Evolutionary conservation across 805 yeast genomes (phyloP), one percentile per base, ranked within the genome.

Genomic region (Lipomyces chichibuensis): DNA sequence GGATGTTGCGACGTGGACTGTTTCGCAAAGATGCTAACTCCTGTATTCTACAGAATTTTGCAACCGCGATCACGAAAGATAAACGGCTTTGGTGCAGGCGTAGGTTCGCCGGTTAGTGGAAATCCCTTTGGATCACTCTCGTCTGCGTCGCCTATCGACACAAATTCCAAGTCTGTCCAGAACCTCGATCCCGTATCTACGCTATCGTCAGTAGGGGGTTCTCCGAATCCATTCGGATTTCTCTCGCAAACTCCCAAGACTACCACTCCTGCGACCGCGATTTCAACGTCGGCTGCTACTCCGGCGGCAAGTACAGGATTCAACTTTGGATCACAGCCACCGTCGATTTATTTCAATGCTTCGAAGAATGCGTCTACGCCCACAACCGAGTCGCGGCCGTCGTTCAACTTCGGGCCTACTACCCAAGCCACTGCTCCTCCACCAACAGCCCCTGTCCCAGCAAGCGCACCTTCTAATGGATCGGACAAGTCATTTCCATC

Each of bases 1-100:
- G 17, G 17, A 37, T 37, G 17, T 17, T 37, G 17, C 43, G 4
- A 37, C 5, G 17, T 6, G 17, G 43, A 37, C 9, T 3, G 23
- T 20, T 54, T 7, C n/a, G 37, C 3, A 17, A n/a, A 29, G 27
- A 23, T 3, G 14, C 29, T 23, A 56, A 13, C 29, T 27, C 6
- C 7, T 13, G 6, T 25, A 27, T 7, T 11, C 46, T 3, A 14
- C 35, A 57, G 60, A 37, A 57, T 57, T 46, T 54, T 52, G 60
- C 60, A 57, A 29, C 60, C 60, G 11, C 60, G 60, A n/a, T 57
- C 60, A 9, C 32, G 60, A 23, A 56, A 25, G 25, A 17, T 56
- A 32, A 35, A 35, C 55, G 55, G 55, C 20, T 13, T 29, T 5
- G 39, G 58, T 7, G 27, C 25, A 11, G 20, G 46, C 7, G 33